Evolutionary conservation across 441 rosid genomes (phyloP).

Genomic region (Adansonia rubrostipa): DNA sequence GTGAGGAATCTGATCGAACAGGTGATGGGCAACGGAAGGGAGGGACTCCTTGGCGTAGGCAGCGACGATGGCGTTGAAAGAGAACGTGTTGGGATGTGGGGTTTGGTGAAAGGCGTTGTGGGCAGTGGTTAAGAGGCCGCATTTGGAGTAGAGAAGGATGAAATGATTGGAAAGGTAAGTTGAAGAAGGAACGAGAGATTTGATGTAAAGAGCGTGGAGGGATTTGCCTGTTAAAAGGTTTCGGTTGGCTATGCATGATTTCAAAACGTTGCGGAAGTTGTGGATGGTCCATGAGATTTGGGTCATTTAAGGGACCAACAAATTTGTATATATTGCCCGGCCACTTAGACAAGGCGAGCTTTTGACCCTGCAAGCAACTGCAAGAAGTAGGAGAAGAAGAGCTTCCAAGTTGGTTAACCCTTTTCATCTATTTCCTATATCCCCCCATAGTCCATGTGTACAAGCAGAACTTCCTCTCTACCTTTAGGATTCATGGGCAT

Average conservation of each 20-base stretch:
- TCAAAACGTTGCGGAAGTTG: constrained; percentile 53
- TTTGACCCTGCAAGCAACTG: too few relatives aligned
- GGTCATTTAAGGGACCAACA: constrained; percentile 47
- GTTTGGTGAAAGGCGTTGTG: constrained; percentile 51
- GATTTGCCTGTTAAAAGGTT: constrained; percentile 64
- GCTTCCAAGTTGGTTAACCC: too few relatives aligned
- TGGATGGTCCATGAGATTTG: constrained; percentile 49
- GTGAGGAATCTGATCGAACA: constrained; percentile 81
- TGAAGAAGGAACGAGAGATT: constrained; percentile 59
- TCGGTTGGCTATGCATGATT: constrained; percentile 51
- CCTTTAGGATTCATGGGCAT: too few relatives aligned
- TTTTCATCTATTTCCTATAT: too few relatives aligned
- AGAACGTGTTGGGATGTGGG: constrained; percentile 66
- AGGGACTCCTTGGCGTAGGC: constrained; percentile 58
- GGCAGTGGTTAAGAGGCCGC: constrained; percentile 59
- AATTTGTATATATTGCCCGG: not conserved
- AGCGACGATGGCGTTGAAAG: constrained; percentile 68
- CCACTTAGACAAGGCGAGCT: not conserved
- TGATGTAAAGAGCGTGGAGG: constrained; percentile 71
- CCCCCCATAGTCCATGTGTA: too few relatives aligned
- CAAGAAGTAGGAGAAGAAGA: too few relatives aligned
- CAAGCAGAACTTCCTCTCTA: too few relatives aligned
- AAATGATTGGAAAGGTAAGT: constrained; percentile 88
- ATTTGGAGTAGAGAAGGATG: constrained; percentile 84
- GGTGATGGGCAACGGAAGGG: constrained; percentile 47